Conservation (phyloP, 371 early-diverging fungal genomes). For the Mortierella sp. region DNA sequence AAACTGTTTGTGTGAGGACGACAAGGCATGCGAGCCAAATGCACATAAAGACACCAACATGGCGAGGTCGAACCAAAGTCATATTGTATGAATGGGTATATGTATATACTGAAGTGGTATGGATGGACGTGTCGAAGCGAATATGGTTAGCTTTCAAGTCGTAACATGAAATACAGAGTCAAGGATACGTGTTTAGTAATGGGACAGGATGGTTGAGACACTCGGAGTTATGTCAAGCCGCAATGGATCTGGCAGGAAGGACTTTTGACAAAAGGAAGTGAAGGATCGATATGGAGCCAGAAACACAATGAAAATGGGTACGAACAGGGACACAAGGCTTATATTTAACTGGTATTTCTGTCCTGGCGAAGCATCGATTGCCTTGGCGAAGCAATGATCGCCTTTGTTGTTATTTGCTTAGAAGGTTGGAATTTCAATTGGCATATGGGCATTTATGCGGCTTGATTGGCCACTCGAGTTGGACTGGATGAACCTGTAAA, state of each 20-base stretch:
- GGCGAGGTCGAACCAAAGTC: neutral
- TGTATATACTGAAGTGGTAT: neutral
- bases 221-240: constrained; percentile 2
- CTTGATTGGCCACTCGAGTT: neutral
- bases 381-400: too few relatives aligned
- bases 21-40: constrained; percentile 12
- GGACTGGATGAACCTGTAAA: too few relatives aligned
- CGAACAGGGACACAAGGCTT: neutral
- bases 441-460: neutral
- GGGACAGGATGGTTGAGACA: neutral
- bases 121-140: too few relatives aligned
- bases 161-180: neutral
- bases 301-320: neutral
- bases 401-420: neutral
- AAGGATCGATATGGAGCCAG: neutral
- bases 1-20: neutral
- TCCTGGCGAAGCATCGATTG: too few relatives aligned
- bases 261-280: neutral
- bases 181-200: too few relatives aligned
- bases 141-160: neutral
- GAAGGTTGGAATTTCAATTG: constrained; percentile 5
- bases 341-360: neutral
- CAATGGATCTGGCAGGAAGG: neutral
- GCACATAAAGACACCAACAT: constrained; percentile 2
- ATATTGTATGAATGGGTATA: neutral